These are phyloP conservation scores for Zoysia japonica DNA, from an alignment of 176 grass and related monocot species.

Conservation along the genomic window DNA sequence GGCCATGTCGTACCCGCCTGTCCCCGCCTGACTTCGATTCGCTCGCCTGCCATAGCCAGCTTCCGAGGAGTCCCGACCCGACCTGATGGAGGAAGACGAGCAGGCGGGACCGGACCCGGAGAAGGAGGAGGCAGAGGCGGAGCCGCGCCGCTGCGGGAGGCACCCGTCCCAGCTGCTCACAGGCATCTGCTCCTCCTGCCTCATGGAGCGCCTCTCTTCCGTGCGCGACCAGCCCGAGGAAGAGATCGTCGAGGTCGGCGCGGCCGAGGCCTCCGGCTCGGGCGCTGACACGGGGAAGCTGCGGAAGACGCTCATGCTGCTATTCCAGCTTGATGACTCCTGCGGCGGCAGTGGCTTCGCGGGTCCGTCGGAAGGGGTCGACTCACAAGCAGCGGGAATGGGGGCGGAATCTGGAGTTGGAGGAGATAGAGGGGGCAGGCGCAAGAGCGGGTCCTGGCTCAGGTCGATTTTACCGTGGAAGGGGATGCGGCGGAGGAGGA, in stretches of 20 bases:
- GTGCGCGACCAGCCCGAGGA: slow-evolving; percentile 47
- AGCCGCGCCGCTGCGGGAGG: slow-evolving; percentile 42
- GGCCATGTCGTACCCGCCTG: slow-evolving; percentile 48
- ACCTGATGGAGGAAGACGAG: slow-evolving; percentile 52
- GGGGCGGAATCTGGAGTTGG: slow-evolving; percentile 18
- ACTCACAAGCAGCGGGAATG: slow-evolving; percentile 1
- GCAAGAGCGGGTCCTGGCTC: slow-evolving; percentile 57
- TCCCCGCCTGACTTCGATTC: slow-evolving; percentile 37
- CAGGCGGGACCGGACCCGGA: slow-evolving; percentile 16
- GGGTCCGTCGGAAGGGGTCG: slow-evolving; percentile 5
- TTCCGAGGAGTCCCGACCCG: neutral
- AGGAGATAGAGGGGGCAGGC: slow-evolving; percentile 32
- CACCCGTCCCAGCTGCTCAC: slow-evolving; percentile 74
- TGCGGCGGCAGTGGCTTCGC: neutral
- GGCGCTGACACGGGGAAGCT: slow-evolving; percentile 42
- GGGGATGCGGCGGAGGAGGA: slow-evolving; percentile 40
- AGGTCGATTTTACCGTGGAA: slow-evolving; percentile 57
- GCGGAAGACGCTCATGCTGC: slow-evolving; percentile 76
- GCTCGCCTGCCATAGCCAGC: neutral
- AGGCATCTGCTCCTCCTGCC: slow-evolving; percentile 86
- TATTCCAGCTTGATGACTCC: slow-evolving; percentile 91
- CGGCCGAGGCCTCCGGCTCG: neutral
- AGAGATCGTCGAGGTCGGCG: slow-evolving; percentile 70
- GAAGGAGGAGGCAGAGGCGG: neutral
- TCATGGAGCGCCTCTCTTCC: slow-evolving; percentile 82